phyloP scores from a whole-genome alignment of 2,329 filamentous ascomycete genomes.

The Huntiella abstrusa region DNA sequence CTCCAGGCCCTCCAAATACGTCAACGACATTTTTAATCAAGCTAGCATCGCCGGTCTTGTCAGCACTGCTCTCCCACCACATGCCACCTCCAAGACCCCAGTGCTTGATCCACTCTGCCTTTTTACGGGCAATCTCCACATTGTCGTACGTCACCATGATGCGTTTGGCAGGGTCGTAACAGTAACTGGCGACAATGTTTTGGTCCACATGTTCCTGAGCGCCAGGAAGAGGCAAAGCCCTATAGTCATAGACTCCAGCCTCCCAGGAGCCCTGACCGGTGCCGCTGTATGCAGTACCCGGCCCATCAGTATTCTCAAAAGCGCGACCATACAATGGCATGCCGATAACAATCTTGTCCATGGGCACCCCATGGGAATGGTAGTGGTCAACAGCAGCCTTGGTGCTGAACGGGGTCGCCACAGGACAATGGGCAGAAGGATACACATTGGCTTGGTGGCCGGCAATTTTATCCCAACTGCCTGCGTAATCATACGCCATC shows the following conservation, averaged over 20 bases:
- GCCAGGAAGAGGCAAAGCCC: conserved; percentile 54
- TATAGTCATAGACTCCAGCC: conserved; percentile 73
- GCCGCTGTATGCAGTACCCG: conserved; percentile 49
- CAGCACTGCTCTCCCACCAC: conserved; percentile 89
- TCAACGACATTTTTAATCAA: conserved; percentile 48
- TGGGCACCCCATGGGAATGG: conserved; percentile 39
- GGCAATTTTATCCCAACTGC: conserved; percentile 53
- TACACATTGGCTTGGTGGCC: conserved; percentile 73
- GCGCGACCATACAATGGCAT: conserved; percentile 86
- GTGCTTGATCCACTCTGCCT: conserved; percentile 51
- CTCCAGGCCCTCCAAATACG: conserved; percentile 32
- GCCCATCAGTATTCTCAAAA: conserved; percentile 61
- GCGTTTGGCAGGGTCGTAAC: conserved; percentile 43
- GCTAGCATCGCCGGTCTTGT: conserved; percentile 45
- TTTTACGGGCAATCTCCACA: conserved; percentile 43
- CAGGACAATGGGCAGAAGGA: conserved; percentile 34
- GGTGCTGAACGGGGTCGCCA: conserved; percentile 61
- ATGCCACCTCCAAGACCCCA: conserved; percentile 67
- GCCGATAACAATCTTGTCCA: conserved; percentile 64
- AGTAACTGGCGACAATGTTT: conserved; percentile 52
- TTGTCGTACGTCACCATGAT: conserved; percentile 70
- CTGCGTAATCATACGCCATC: conserved; percentile 81
- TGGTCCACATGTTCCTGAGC: conserved; percentile 45
- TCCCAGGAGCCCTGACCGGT: conserved; percentile 72
- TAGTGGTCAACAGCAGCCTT: conserved; percentile 54